Evolutionary conservation across 805 yeast genomes (phyloP).

Genomic region (Nakazawaea wyomingensis): DNA sequence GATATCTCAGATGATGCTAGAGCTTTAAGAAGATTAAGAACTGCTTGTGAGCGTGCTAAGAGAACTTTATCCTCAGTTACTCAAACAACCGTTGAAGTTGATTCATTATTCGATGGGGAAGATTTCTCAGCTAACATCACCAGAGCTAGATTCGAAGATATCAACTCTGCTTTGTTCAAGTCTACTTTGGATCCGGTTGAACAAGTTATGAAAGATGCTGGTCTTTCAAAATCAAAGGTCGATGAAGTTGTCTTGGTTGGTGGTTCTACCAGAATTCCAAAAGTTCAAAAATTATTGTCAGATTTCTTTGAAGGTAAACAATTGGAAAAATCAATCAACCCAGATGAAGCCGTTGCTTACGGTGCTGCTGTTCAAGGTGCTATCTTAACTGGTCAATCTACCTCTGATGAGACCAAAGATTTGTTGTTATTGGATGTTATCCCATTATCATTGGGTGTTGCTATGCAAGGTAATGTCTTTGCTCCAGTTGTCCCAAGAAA

Average conservation of each 20-base stretch:
- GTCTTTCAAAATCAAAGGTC: slow-evolving; percentile 75
- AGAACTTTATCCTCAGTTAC: slow-evolving; percentile 95
- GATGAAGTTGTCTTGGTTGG: slow-evolving; percentile 96
- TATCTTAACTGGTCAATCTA: slow-evolving; percentile 86
- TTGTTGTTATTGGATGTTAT: slow-evolving; percentile 93
- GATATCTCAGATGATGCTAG: slow-evolving; percentile 89
- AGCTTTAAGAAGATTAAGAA: slow-evolving; percentile 96
- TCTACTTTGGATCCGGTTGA: slow-evolving; percentile 92
- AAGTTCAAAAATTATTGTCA: slow-evolving; percentile 89
- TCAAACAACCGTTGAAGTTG: slow-evolving; percentile 94
- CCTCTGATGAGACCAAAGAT: slow-evolving; percentile 91
- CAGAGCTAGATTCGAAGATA: slow-evolving; percentile 97
- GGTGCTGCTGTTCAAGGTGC: slow-evolving; percentile 99
- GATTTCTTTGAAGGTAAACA: slow-evolving; percentile 97
- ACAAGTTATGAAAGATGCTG: slow-evolving; percentile 90
- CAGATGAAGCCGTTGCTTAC: slow-evolving; percentile 99
- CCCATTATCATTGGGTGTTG: slow-evolving; percentile 98
- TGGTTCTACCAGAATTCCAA: slow-evolving; percentile 99
- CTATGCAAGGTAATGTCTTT: slow-evolving; percentile 99
- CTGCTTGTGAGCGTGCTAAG: slow-evolving; percentile 99
- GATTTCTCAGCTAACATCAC: slow-evolving; percentile 91
- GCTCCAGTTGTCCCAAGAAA: slow-evolving; percentile 99
- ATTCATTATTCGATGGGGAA: slow-evolving; percentile 91
- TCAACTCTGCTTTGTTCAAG: slow-evolving; percentile 89
- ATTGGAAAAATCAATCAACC: slow-evolving; percentile 95